A percentile compares a stretch with the other conserved stretches of the same genome.
Evolutionary conservation across 2,329 filamentous ascomycete species (phyloP).

Genomic region (Aspergillus sp.): DNA sequence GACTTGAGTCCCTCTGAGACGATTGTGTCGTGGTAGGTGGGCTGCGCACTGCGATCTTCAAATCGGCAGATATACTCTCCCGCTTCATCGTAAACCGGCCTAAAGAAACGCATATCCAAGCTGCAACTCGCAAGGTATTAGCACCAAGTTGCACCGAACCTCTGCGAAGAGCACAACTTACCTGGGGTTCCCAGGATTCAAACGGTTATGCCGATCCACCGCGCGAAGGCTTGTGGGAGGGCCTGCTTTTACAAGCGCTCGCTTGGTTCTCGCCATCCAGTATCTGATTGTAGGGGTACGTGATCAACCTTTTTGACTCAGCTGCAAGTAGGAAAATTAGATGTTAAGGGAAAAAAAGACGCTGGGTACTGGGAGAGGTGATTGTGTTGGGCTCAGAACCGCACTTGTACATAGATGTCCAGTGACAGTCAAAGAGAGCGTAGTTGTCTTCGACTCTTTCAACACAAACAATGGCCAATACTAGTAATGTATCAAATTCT

Average conservation of each 20-base stretch:
- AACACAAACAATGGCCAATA: neutral
- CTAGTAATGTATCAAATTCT: neutral
- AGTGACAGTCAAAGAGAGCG: neutral
- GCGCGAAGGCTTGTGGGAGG: neutral
- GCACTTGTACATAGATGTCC: neutral
- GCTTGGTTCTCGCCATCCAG: neutral
- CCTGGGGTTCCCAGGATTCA: slow-evolving; percentile 13
- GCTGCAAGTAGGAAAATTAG: neutral
- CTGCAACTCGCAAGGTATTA: neutral
- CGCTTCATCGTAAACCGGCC: slow-evolving; percentile 4
- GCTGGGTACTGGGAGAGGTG: neutral
- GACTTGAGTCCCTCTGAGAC: slow-evolving; percentile 11
- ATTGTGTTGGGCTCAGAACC: neutral
- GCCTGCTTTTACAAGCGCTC: neutral
- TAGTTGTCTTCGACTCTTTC: neutral
- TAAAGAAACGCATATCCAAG: slow-evolving; percentile 12
- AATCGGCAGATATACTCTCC: neutral
- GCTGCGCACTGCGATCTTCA: slow-evolving; percentile 5
- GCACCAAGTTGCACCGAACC: neutral
- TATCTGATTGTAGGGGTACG: neutral
- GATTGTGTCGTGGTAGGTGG: slow-evolving; percentile 5
- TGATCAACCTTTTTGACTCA: neutral
- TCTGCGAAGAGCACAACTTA: neutral
- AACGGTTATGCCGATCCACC: neutral
- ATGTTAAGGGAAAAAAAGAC: too few relatives aligned